These are phyloP conservation scores for Tolypocladium endophyticum DNA, from an alignment of 2,329 filamentous ascomycete genomes.

Conservation along the genomic window DNA sequence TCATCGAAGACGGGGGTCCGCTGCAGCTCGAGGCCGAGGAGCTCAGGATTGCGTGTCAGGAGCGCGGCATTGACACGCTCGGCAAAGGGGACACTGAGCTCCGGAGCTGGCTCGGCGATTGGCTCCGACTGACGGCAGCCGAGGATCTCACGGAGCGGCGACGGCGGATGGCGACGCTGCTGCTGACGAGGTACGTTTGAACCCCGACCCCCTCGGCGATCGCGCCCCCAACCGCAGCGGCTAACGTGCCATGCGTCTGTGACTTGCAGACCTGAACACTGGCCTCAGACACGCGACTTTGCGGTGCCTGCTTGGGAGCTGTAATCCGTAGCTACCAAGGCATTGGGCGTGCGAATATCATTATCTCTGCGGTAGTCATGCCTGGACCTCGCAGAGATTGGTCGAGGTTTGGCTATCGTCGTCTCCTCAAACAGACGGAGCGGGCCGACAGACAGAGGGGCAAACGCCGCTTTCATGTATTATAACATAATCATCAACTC, in stretches of 20 bases:
- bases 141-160: constrained; percentile 25
- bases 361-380: background rate
- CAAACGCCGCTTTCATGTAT: background rate
- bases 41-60: constrained; percentile 58
- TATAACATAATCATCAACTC: background rate
- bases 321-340: constrained; percentile 7
- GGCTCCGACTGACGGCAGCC: constrained; percentile 34
- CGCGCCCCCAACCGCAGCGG: background rate
- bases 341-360: background rate
- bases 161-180: constrained; percentile 26
- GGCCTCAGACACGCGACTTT: constrained; percentile 29
- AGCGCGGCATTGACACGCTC: constrained; percentile 52
- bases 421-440: background rate
- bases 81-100: constrained; percentile 48
- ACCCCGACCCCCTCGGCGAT: background rate
- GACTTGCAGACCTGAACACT: constrained; percentile 23
- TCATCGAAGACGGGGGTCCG: constrained; percentile 50
- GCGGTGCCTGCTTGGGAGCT: constrained; percentile 30
- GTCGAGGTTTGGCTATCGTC: background rate
- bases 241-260: constrained; percentile 3
- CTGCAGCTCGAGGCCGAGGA: constrained; percentile 50
- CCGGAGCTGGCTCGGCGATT: constrained; percentile 31
- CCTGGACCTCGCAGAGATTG: background rate
- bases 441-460: background rate
- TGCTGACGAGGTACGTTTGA: constrained; percentile 29